Conservation (phyloP, 2,329 filamentous ascomycete species). For the Uncinocarpus reesii region DNA sequence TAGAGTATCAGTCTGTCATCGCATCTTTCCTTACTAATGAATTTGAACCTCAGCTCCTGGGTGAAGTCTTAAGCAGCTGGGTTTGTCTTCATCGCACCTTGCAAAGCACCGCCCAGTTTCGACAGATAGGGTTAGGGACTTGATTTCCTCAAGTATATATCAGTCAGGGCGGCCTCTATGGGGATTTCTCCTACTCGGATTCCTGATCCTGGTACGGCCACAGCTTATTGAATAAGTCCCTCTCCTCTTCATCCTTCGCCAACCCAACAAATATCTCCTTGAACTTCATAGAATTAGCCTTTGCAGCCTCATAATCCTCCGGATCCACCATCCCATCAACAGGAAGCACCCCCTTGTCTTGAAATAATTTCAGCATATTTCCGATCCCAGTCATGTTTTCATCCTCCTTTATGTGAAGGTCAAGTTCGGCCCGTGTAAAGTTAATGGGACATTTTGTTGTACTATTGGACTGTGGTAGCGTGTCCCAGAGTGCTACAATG, state of each 20-base stretch:
- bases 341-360: constrained; percentile 23
- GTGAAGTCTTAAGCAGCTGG: not conserved
- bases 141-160: no score
- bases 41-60: not conserved
- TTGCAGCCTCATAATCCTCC: constrained; percentile 23
- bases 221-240: constrained; percentile 20
- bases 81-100: no score
- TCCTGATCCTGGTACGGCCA: constrained; percentile 22
- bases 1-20: not conserved
- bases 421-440: constrained; percentile 20
- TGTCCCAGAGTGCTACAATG: constrained; percentile 20
- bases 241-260: constrained; percentile 21
- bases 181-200: constrained; percentile 5
- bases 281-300: constrained; percentile 19
- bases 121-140: no score
- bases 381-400: constrained; percentile 27
- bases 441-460: constrained; percentile 19
- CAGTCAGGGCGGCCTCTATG: no score
- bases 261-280: constrained; percentile 21
- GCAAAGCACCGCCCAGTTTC: no score
- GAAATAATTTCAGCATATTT: constrained; percentile 24
- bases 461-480: constrained; percentile 13
- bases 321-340: constrained; percentile 27
- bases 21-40: not conserved
- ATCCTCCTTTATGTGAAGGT: constrained; percentile 23